Evolutionary conservation across 495 filamentous ascomycete species (phyloP).

Genomic region (Hypoxylon cercidicola): DNA sequence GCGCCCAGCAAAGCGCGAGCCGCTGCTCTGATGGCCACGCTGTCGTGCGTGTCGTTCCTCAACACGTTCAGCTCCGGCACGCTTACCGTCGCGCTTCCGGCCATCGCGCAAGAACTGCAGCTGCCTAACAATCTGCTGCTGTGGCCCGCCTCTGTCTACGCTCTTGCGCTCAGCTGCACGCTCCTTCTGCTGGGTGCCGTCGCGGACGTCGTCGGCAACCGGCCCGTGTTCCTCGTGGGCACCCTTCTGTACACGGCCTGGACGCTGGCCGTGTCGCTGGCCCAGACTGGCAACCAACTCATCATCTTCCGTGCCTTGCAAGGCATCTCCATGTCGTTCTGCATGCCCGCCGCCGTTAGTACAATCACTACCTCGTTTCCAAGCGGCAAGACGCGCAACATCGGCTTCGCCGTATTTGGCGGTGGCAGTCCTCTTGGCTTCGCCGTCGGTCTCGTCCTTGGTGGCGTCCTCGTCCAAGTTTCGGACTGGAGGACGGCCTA

Average conservation of each 20-base stretch:
- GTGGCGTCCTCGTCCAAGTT: slow-evolving; percentile 61
- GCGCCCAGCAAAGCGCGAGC: not conserved
- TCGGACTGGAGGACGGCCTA: slow-evolving; percentile 60
- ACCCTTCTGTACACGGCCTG: slow-evolving; percentile 54
- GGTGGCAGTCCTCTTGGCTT: slow-evolving; percentile 63
- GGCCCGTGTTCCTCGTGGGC: slow-evolving; percentile 57
- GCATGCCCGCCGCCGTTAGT: slow-evolving; percentile 60
- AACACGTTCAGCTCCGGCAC: slow-evolving; percentile 54
- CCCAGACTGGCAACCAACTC: slow-evolving; percentile 56
- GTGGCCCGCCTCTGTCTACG: slow-evolving; percentile 62
- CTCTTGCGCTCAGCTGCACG: slow-evolving; percentile 56
- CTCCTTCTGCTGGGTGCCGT: slow-evolving; percentile 62
- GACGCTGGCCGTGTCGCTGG: slow-evolving; percentile 57
- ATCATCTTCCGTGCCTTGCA: slow-evolving; percentile 63
- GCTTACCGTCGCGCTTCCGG: slow-evolving; percentile 60
- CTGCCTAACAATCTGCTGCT: slow-evolving; percentile 52
- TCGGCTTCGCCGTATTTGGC: slow-evolving; percentile 63
- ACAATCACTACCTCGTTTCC: slow-evolving; percentile 52
- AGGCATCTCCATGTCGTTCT: slow-evolving; percentile 62
- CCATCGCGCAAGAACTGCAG: slow-evolving; percentile 58
- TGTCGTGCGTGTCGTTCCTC: slow-evolving; percentile 54
- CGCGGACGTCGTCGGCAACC: slow-evolving; percentile 62
- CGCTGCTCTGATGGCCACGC: slow-evolving; percentile 1
- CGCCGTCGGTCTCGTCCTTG: slow-evolving; percentile 63
- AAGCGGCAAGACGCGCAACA: slow-evolving; percentile 57